Evolutionary conservation across 1,139 yeast genomes (phyloP).

Genomic region (Diutina siamensis): DNA sequence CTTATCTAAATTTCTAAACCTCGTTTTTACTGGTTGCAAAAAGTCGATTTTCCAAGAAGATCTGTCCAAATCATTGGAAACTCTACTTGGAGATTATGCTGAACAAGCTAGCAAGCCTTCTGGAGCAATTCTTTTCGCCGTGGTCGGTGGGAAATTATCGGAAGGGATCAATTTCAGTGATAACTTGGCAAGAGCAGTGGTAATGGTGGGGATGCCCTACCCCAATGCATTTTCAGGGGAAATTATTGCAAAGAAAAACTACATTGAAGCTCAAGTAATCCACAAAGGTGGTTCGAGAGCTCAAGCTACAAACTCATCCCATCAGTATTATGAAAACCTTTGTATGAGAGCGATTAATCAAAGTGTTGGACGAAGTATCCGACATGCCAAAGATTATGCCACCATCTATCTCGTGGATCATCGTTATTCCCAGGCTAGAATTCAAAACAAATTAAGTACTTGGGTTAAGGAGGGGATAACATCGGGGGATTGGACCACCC

Average conservation of each 20-base stretch:
- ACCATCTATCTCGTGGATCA: constrained; percentile 60
- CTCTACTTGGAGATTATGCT: constrained; percentile 41
- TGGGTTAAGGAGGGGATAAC: constrained; percentile 43
- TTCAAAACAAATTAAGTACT: constrained; percentile 54
- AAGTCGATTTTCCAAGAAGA: constrained; percentile 53
- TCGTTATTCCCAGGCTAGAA: constrained; percentile 38
- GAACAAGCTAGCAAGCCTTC: constrained; percentile 14
- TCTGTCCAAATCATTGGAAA: constrained; percentile 28
- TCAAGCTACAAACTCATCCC: constrained; percentile 35
- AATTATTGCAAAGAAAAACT: constrained; percentile 59
- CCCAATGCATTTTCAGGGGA: constrained; percentile 85
- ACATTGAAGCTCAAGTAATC: constrained; percentile 39
- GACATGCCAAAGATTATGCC: constrained; percentile 77
- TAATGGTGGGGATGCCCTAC: constrained; percentile 83
- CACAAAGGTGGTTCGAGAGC: constrained; percentile 27
- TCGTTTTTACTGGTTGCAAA: constrained; percentile 29
- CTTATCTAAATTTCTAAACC: constrained; percentile 34
- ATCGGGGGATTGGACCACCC: neutral
- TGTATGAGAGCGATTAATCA: constrained; percentile 93
- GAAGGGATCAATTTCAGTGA: constrained; percentile 93
- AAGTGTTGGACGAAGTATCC: constrained; percentile 84
- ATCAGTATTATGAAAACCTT: constrained; percentile 67
- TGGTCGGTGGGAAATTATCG: constrained; percentile 88
- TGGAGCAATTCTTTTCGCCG: constrained; percentile 71
- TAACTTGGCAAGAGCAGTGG: constrained; percentile 73